Base-by-base conservation (phyloP, 2,329 filamentous ascomycete genomes). In the Aureobasidium sp. region DNA sequence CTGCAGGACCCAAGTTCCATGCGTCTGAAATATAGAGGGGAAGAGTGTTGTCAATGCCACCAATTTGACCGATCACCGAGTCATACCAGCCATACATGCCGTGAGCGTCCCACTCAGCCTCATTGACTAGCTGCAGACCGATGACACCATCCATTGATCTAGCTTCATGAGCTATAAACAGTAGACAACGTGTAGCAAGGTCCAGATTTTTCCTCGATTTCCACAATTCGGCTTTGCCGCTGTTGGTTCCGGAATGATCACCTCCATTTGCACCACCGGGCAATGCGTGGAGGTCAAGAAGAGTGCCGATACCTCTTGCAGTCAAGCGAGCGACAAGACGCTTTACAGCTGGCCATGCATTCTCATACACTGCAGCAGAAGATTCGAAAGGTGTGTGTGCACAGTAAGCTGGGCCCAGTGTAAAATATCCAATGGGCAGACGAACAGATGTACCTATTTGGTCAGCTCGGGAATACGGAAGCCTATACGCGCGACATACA, bases 371-470 rank as follows among this genome's bases (percentile, higher is more conserved):
- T 32, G 72, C 67, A 7, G 74, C 71, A 9, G 77, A 75, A 1
- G 75, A 71, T 25, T 79, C 76, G 69, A 85, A 86, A 0, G 79
- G 76, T 1, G 82, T 85, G 2, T 74, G 74, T 11, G 72, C 66
- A 62, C 79, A 81, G 66, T 80, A 84, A 1, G 74, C 68, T 0
- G 77, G 75, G 0, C 81, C 81, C 5, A 85, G 75, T 4, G 79
- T 81, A 67, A 80, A 86, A 69, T 83, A 85, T 3, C 83, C 83
- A 58, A 86, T 80, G 0, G 83, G 83, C 21, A 86, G 69, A n/a
- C 83, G 78, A 45, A 86, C 77, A 16, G 80, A 80, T 4, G 81
- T 85, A 66, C 67, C 71, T 73, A 47, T 34, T 36, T 0, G 44
- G 25, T 54, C 14, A 51, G 32, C 25, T n/a, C 25, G 5, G 5